Conservation (phyloP, 2,329 filamentous ascomycete species). For the Leptographium flavum region DNA sequence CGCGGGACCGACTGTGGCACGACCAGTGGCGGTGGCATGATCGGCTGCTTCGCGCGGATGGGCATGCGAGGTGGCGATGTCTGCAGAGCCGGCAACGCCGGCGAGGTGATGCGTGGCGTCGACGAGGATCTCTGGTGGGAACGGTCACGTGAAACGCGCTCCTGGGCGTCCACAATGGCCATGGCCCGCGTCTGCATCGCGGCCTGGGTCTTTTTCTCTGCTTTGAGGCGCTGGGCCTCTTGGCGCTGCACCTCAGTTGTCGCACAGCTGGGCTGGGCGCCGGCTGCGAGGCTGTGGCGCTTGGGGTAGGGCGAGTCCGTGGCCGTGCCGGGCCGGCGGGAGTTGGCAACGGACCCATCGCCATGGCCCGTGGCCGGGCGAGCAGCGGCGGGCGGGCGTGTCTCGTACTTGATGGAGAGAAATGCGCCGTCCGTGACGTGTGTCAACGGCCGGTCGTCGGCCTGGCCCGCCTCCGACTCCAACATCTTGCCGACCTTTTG, state of each 20-base stretch:
- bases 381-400: not conserved
- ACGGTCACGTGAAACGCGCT: not conserved
- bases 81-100: too few species aligned
- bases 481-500: slow-evolving; percentile 17
- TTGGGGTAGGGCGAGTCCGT: too few species aligned
- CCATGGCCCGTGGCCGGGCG: not conserved
- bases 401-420: slow-evolving; percentile 1
- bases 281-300: not conserved
- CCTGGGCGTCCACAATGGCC: slow-evolving; percentile 7
- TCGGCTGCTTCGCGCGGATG: not conserved
- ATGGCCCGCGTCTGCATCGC: slow-evolving; percentile 3
- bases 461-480: slow-evolving; percentile 2
- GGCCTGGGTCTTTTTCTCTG: not conserved
- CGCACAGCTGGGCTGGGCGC: not conserved
- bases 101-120: too few species aligned
- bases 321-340: not conserved
- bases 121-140: too few species aligned
- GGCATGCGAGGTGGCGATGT: not conserved
- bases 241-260: not conserved
- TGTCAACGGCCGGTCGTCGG: slow-evolving; percentile 5
- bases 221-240: not conserved
- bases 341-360: not conserved
- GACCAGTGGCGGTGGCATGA: not conserved
- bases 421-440: slow-evolving; percentile 1
- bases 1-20: not conserved